phyloP scores from a whole-genome alignment of 345 rosid genomes.

The Gossypium longicalyx region DNA sequence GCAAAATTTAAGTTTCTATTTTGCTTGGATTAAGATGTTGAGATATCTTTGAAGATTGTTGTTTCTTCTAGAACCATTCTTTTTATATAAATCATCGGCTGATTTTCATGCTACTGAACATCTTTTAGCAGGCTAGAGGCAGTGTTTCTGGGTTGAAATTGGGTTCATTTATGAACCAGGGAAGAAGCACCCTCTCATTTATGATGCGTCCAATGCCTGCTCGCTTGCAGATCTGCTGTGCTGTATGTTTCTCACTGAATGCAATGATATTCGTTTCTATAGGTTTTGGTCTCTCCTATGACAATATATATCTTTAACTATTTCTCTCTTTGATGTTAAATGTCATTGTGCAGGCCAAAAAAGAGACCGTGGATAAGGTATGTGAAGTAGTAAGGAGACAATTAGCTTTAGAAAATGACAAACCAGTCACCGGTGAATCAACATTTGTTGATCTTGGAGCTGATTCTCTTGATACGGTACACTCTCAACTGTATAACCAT shows the following conservation, averaged over 20 bases:
- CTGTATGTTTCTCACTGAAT: constrained; percentile 35
- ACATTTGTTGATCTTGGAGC: constrained; percentile 62
- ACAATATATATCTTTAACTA: background rate
- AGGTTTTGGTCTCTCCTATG: background rate
- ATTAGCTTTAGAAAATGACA: constrained; percentile 36
- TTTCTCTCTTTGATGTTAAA: background rate
- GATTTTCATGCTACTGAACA: constrained; percentile 1
- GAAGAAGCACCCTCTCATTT: constrained; percentile 37
- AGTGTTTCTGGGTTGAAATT: constrained; percentile 31
- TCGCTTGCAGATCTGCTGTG: constrained; percentile 52
- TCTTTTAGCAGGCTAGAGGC: constrained; percentile 29
- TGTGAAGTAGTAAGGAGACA: constrained; percentile 56
- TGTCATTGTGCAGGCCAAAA: constrained; percentile 45
- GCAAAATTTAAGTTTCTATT: background rate
- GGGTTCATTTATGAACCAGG: constrained; percentile 28
- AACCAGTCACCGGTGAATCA: constrained; percentile 41
- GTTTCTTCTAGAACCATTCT: background rate
- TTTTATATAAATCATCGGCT: background rate
- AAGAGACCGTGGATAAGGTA: constrained; percentile 56
- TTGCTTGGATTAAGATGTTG: background rate
- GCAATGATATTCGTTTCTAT: background rate
- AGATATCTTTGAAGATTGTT: background rate
- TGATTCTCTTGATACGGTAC: constrained; percentile 75
- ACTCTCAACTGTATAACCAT: background rate
- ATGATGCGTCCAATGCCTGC: constrained; percentile 28